Conservation (phyloP, 176 grass and related monocot species). For the Ensete ventricosum region DNA sequence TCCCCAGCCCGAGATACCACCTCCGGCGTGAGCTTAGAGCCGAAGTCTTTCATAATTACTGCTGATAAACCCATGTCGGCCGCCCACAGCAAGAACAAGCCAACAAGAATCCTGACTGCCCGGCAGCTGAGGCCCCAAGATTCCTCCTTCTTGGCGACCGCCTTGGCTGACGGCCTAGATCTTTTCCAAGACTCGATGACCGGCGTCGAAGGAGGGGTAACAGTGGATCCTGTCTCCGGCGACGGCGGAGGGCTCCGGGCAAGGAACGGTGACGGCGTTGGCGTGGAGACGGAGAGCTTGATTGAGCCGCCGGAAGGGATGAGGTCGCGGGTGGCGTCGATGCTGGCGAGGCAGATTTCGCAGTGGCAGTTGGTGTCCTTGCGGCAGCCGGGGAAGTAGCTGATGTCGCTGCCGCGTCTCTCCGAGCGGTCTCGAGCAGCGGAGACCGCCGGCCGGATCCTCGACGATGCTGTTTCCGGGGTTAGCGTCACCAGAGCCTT, state of each 20-base stretch:
- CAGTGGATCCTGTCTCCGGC: conserved; percentile 1
- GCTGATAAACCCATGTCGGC: conserved; percentile 47
- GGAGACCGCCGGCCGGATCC: conserved; percentile 8
- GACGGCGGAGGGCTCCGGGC: not conserved
- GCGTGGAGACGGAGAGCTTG: not conserved
- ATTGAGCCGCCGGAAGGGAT: conserved; percentile 17
- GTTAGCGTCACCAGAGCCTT: not conserved
- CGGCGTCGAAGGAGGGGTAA: conserved; percentile 33
- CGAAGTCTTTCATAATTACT: conserved; percentile 30
- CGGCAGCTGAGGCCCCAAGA: too few species aligned
- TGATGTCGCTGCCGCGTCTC: conserved; percentile 18
- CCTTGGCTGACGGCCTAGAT: conserved; percentile 17
- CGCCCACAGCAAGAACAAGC: conserved; percentile 38
- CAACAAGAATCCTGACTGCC: conserved; percentile 25
- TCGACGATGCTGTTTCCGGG: not conserved
- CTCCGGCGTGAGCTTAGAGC: conserved; percentile 47
- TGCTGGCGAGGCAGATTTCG: conserved; percentile 82
- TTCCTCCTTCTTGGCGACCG: not conserved
- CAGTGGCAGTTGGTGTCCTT: conserved; percentile 90
- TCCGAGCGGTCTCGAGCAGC: conserved; percentile 16
- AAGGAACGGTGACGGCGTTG: conserved; percentile 15
- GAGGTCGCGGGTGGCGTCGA: conserved; percentile 83
- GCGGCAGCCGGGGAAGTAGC: conserved; percentile 64
- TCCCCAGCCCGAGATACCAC: conserved; percentile 23
- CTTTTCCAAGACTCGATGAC: conserved; percentile 41